Percentiles rank a stretch among this genome's conserved stretches.
These are phyloP conservation scores for Zoysia pacifica DNA, from an alignment of 176 grass and related monocot genomes.

Conservation along the genomic window DNA sequence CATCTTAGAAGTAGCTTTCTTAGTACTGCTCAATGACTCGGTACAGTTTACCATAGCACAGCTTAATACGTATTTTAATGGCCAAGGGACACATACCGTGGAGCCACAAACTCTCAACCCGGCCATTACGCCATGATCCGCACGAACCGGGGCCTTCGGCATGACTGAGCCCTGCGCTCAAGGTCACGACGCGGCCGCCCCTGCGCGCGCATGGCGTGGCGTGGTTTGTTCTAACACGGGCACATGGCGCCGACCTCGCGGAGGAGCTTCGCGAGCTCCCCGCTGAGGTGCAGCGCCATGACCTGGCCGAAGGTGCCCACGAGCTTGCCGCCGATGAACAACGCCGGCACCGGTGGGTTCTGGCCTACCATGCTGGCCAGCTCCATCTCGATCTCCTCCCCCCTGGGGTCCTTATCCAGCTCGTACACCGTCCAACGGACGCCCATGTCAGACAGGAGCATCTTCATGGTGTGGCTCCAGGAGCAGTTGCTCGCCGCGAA, in stretches of 20 bases:
- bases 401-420: conserved; percentile 57
- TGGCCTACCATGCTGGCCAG: conserved; percentile 59
- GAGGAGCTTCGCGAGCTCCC: conserved; percentile 61
- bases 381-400: conserved; percentile 56
- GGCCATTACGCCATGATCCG: too few species aligned
- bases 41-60: too few species aligned
- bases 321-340: conserved; percentile 70
- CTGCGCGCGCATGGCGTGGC: too few species aligned
- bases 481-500: conserved; percentile 67
- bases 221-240: too few species aligned
- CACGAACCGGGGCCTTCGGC: too few species aligned
- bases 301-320: conserved; percentile 62
- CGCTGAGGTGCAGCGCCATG: conserved; percentile 65
- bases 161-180: too few species aligned
- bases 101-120: too few species aligned
- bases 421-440: conserved; percentile 58
- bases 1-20: too few species aligned
- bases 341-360: conserved; percentile 49
- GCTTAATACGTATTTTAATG: too few species aligned
- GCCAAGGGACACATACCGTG: too few species aligned
- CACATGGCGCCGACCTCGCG: conserved; percentile 66
- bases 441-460: conserved; percentile 54
- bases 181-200: too few species aligned
- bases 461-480: conserved; percentile 76
- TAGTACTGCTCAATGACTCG: too few species aligned